These are phyloP conservation scores for Isoetes taiwanensis DNA, from an alignment of 75 land plant species.

Conservation along the genomic window DNA sequence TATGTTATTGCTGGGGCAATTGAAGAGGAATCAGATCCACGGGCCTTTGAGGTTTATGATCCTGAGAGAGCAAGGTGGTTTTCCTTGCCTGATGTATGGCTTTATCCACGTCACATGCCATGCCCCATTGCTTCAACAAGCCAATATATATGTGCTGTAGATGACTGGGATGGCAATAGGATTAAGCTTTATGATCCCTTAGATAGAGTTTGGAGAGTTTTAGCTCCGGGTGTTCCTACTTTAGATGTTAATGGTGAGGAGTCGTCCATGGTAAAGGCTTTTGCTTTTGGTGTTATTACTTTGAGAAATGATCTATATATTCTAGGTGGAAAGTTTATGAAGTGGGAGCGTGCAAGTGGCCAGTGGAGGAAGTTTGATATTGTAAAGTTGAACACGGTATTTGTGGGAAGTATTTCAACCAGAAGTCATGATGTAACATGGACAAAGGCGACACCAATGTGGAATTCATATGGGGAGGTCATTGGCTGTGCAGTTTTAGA, in stretches of 20 bases:
- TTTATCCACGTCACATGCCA: conserved; percentile 13
- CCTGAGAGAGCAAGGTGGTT: conserved; percentile 12
- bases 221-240: conserved; percentile 14
- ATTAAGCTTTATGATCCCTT: conserved; percentile 13
- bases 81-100: conserved; percentile 15
- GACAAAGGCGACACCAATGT: conserved; percentile 23
- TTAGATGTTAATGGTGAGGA: conserved; percentile 10
- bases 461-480: conserved; percentile 13
- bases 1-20: conserved; percentile 21
- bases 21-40: neutral
- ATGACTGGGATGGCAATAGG: conserved; percentile 23
- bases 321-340: conserved; percentile 21
- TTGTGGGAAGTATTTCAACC: conserved; percentile 5
- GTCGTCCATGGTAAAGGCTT: conserved; percentile 14
- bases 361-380: conserved; percentile 22
- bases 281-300: conserved; percentile 18
- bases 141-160: conserved; percentile 12
- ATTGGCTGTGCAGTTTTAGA: conserved; percentile 26
- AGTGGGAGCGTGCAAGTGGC: conserved; percentile 15
- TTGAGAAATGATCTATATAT: conserved; percentile 18
- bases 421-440: neutral
- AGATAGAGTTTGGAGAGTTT: conserved; percentile 9
- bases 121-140: conserved; percentile 16
- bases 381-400: conserved; percentile 19
- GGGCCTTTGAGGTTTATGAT: conserved; percentile 19